phyloP scores from a whole-genome alignment of 805 yeast species.

The Saturnispora sekii region DNA sequence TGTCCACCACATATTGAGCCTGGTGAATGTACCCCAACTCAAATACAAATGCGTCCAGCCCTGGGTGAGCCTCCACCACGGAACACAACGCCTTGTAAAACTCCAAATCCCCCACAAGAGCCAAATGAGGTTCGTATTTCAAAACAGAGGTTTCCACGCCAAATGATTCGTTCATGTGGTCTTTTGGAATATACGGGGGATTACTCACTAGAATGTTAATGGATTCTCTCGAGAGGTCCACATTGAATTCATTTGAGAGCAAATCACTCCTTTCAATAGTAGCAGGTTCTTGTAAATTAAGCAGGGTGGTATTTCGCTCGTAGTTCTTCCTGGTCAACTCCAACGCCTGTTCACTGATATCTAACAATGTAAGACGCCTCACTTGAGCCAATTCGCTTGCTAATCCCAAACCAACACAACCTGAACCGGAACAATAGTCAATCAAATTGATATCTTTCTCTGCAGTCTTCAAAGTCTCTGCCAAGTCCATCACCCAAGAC shows the following conservation, averaged over 20 bases:
- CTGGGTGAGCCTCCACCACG: slow-evolving; percentile 29
- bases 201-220: slow-evolving; percentile 64
- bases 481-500: slow-evolving; percentile 60
- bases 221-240: slow-evolving; percentile 9
- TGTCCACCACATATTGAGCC: slow-evolving; percentile 24
- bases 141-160: slow-evolving; percentile 60
- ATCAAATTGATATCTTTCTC: slow-evolving; percentile 18
- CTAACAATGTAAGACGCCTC: slow-evolving; percentile 35
- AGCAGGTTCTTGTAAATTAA: neutral
- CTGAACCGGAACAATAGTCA: slow-evolving; percentile 84
- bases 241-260: slow-evolving; percentile 5
- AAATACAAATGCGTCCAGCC: slow-evolving; percentile 54
- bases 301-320: slow-evolving; percentile 7
- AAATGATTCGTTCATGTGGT: slow-evolving; percentile 30
- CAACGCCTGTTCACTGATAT: slow-evolving; percentile 46
- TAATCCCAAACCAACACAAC: slow-evolving; percentile 65
- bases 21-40: slow-evolving; percentile 67
- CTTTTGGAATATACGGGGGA: slow-evolving; percentile 74
- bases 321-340: slow-evolving; percentile 40
- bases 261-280: slow-evolving; percentile 5
- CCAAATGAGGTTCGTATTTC: slow-evolving; percentile 63
- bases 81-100: slow-evolving; percentile 47
- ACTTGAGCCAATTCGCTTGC: slow-evolving; percentile 22
- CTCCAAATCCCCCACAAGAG: slow-evolving; percentile 70
- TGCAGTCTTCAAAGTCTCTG: slow-evolving; percentile 11